Conservation (phyloP, 2,329 filamentous ascomycete species). For the Acrocalymma vagum region DNA sequence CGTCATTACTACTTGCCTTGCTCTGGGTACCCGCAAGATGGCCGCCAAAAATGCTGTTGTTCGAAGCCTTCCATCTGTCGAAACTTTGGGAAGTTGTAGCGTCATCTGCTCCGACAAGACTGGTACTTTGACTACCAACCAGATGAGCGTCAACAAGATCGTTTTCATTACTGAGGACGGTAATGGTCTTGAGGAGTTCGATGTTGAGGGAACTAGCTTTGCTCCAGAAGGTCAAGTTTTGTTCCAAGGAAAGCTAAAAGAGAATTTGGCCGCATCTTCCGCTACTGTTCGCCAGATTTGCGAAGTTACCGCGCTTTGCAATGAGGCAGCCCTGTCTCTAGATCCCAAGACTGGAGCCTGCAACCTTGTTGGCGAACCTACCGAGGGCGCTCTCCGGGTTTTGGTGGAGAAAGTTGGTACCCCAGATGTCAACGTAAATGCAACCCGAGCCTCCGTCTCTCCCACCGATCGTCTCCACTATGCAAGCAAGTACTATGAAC, state of each 20-base stretch:
- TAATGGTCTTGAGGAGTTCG: slow-evolving; percentile 80
- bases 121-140: slow-evolving; percentile 96
- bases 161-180: slow-evolving; percentile 82
- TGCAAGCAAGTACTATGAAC: slow-evolving; percentile 86
- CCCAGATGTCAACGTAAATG: slow-evolving; percentile 69
- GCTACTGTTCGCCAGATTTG: slow-evolving; percentile 81
- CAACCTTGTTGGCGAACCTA: slow-evolving; percentile 90
- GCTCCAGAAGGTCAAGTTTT: slow-evolving; percentile 80
- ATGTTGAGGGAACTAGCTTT: slow-evolving; percentile 93
- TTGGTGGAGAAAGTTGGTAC: slow-evolving; percentile 95
- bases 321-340: slow-evolving; percentile 84
- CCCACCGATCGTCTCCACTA: slow-evolving; percentile 75
- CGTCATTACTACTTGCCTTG: slow-evolving; percentile 98
- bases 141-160: slow-evolving; percentile 97
- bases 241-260: slow-evolving; percentile 71
- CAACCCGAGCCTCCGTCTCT: slow-evolving; percentile 56
- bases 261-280: slow-evolving; percentile 75
- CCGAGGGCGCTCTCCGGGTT: slow-evolving; percentile 90
- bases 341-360: slow-evolving; percentile 79
- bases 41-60: slow-evolving; percentile 98
- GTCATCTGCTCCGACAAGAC: slow-evolving; percentile 99
- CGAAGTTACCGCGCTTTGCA: slow-evolving; percentile 79
- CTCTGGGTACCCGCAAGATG: slow-evolving; percentile 97
- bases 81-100: slow-evolving; percentile 98
- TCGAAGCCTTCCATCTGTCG: slow-evolving; percentile 92